These are phyloP conservation scores for Moringa oleifera DNA, from an alignment of 345 rosid genomes.

Conservation along the genomic window DNA sequence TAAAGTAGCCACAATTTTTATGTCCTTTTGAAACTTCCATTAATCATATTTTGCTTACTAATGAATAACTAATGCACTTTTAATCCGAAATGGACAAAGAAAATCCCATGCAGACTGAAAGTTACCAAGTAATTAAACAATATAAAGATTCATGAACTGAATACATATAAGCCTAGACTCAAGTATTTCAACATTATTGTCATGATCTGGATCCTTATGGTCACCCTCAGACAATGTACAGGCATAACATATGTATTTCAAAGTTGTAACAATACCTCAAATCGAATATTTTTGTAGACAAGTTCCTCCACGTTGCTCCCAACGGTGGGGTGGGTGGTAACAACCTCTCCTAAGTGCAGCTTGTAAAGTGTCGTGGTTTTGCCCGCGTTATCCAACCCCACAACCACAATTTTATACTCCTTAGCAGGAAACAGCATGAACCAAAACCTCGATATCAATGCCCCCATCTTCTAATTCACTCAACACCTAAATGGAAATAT, in stretches of 20 bases:
- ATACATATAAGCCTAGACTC: too few species aligned
- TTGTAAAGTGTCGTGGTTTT: constrained; percentile 97
- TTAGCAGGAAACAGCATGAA: constrained; percentile 93
- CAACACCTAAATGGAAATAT: neutral
- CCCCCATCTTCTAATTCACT: constrained; percentile 51
- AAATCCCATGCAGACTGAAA: neutral
- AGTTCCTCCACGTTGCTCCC: constrained; percentile 98
- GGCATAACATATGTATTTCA: too few species aligned
- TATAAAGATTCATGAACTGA: neutral
- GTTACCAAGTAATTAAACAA: neutral
- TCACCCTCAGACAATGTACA: neutral
- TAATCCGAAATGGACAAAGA: neutral
- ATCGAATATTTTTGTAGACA: constrained; percentile 89
- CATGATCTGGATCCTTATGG: neutral
- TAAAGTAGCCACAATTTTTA: neutral
- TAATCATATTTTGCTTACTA: too few species aligned
- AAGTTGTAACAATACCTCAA: constrained; percentile 44
- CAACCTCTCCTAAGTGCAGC: constrained; percentile 91
- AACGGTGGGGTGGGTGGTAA: constrained; percentile 92
- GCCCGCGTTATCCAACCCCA: constrained; percentile 96
- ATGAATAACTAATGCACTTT: too few species aligned
- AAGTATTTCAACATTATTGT: neutral
- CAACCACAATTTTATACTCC: constrained; percentile 96
- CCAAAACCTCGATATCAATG: constrained; percentile 80
- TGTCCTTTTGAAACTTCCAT: too few species aligned